phyloP scores from a whole-genome alignment of 2,329 filamentous ascomycete species.

The Botrytis elliptica region DNA sequence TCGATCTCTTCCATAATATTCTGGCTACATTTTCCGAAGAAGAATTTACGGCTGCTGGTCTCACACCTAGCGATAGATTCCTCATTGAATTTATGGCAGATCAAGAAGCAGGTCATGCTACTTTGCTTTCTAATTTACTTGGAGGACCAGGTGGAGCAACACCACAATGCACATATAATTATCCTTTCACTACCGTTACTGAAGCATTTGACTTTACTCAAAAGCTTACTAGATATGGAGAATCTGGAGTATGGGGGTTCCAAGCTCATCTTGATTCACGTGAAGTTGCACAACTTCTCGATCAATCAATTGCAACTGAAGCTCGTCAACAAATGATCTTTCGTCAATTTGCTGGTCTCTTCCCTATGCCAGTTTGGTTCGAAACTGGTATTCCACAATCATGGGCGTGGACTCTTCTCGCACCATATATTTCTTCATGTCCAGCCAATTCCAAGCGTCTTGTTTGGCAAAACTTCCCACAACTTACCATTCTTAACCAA shows the following conservation, averaged over 20 bases:
- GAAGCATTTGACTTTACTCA: conserved; percentile 84
- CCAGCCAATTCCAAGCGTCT: conserved; percentile 71
- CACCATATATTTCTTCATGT: conserved; percentile 77
- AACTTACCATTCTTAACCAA: conserved; percentile 69
- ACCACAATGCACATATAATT: conserved; percentile 74
- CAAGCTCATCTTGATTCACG: conserved; percentile 74
- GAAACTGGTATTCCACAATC: conserved; percentile 76
- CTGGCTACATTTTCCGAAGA: conserved; percentile 65
- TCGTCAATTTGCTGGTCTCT: conserved; percentile 76
- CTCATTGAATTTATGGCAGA: conserved; percentile 75
- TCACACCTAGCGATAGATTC: conserved; percentile 66
- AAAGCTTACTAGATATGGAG: conserved; percentile 79
- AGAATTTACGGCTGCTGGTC: conserved; percentile 67
- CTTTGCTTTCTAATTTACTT: conserved; percentile 74
- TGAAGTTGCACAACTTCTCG: conserved; percentile 68
- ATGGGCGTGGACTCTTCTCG: conserved; percentile 80
- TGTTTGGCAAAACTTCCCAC: conserved; percentile 82
- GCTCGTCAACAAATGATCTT: conserved; percentile 83
- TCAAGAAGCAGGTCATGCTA: conserved; percentile 77
- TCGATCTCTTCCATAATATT: conserved; percentile 78
- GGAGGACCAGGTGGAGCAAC: conserved; percentile 60
- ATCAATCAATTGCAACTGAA: conserved; percentile 76
- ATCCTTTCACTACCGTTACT: conserved; percentile 70
- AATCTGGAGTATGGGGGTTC: conserved; percentile 79
- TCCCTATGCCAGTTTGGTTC: conserved; percentile 83